Percentiles rank a stretch among this genome's conserved stretches.
Conservation (phyloP, 2,329 filamentous ascomycete species). For the Talaromyces atroroseus region DNA sequence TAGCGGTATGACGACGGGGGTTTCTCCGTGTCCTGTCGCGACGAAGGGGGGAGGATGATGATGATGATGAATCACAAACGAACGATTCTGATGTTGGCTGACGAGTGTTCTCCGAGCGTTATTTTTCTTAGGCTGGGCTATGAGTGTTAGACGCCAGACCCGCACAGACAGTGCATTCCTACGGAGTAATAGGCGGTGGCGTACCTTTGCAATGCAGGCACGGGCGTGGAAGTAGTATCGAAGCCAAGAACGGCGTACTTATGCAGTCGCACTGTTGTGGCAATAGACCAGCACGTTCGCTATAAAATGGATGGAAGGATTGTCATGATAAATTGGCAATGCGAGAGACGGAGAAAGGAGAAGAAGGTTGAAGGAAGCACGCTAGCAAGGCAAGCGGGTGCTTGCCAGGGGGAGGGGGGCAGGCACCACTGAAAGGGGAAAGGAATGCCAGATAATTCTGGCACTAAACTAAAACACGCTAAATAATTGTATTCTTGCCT, state of each 20-base stretch:
- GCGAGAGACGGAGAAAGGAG: background rate
- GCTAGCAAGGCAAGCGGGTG: background rate
- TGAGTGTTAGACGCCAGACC: constrained; percentile 10
- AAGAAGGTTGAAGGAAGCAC: background rate
- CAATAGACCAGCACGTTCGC: background rate
- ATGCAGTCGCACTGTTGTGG: background rate
- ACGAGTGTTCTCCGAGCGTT: constrained; percentile 6
- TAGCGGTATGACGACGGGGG: background rate
- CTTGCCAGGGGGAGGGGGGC: background rate
- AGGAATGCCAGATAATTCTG: background rate
- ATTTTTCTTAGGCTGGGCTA: constrained; percentile 4
- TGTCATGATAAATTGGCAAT: background rate
- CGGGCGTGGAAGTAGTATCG: constrained; percentile 1
- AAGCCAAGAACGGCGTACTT: background rate
- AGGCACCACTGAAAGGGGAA: background rate
- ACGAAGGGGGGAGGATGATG: background rate
- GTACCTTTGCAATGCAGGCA: constrained; percentile 12
- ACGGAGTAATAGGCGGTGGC: constrained; percentile 8
- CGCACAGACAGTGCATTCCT: constrained; percentile 15
- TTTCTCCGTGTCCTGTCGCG: background rate
- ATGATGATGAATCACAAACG: background rate
- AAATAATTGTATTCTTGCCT: background rate
- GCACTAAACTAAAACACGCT: background rate
- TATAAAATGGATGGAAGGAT: background rate
- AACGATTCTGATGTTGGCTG: background rate